Base-by-base conservation (phyloP, 2,329 filamentous ascomycete genomes). In the Aspergillus sp. region DNA sequence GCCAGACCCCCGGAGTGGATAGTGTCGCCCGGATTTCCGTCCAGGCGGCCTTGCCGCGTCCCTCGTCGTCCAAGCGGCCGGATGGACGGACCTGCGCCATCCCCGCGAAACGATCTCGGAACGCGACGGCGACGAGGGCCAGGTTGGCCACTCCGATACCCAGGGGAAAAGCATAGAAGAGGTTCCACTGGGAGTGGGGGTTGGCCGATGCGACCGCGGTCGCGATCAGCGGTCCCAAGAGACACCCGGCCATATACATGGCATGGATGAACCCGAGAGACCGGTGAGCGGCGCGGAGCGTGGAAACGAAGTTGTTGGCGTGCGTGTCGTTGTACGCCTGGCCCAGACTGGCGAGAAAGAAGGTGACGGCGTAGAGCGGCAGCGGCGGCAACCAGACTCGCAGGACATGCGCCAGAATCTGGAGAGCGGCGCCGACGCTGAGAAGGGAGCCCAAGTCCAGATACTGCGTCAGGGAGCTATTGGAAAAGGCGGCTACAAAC, bases 221-320 rank as follows among this genome's bases (percentile, higher is more conserved):
- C 0, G 81, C 80, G 1, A 81, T 79, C 51, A 89, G 84, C 0
- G 86, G 86, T 0, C 80, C 82, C 3, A 85, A 77, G 2, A 88
- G 77, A 52, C 82, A 83, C 0, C 86, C 86, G 0, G 82, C 71
- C 54, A 76, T 78, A 65, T 86, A 89, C 79, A 85, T 85, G 9
- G 85, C 86, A 62, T 89, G 87, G 16, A 89, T 86, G 56, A 88
- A 83, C 0, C 85, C 83, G 0, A 89, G 75, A 82, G 85, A 88
- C 3, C 85, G 75, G 66, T 89, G 85, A 0, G 85, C 81, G 16
- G 76, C 77, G 10, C 78, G 78, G 0, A 82, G 69, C 0, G 79
- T 76, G 0, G 82, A 79, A 0, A 87, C 85, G 58, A 85, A 89
- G 0, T 85, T 84, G 58, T 90, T 89, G 1, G 83, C 81, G 22